Evolutionary conservation across 306 rosid species (phyloP).

Genomic region (Lagenaria siceraria): DNA sequence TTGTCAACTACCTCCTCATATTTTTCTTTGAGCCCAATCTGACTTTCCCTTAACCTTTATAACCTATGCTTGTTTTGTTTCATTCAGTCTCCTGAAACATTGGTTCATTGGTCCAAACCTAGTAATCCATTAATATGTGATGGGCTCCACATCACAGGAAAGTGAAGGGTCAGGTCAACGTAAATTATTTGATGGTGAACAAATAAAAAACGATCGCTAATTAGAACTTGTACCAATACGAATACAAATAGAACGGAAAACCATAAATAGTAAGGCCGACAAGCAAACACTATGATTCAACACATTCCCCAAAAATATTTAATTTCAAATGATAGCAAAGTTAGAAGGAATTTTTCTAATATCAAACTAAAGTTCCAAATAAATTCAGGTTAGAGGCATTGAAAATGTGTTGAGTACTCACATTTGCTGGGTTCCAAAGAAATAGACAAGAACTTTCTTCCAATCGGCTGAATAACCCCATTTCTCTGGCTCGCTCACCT

Average conservation of each 20-base stretch:
- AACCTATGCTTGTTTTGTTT: background rate
- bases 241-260: background rate
- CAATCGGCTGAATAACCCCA: constrained; percentile 85
- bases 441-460: constrained; percentile 88
- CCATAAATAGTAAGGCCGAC: background rate
- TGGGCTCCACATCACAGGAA: background rate
- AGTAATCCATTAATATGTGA: background rate
- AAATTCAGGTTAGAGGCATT: background rate
- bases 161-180: background rate
- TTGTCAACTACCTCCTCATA: background rate
- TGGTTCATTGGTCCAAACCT: background rate
- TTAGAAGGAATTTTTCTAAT: background rate
- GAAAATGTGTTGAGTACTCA: constrained; percentile 30
- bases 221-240: background rate
- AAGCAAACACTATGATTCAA: background rate
- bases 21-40: background rate
- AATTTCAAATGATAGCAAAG: background rate
- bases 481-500: constrained; percentile 94
- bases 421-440: constrained; percentile 97
- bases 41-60: background rate
- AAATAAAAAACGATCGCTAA: background rate
- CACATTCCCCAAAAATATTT: background rate
- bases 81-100: background rate
- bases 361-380: background rate
- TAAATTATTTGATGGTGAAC: background rate